A percentile compares a stretch with the other conserved stretches of the same genome.
Conservation (phyloP, 805 yeast species). For the Pichia rugopelliculosa region DNA sequence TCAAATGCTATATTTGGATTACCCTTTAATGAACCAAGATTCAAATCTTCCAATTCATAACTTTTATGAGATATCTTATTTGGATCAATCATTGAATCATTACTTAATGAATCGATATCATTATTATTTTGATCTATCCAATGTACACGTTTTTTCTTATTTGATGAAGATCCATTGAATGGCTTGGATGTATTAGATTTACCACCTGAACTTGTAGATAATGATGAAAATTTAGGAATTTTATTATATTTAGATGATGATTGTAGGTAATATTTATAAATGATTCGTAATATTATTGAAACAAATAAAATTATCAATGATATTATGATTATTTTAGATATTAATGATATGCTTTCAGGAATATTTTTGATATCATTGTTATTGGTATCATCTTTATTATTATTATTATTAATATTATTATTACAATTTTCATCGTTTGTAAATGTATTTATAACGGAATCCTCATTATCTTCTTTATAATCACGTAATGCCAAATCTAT, state of each 20-base stretch:
- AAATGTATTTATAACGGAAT: slow-evolving; percentile 3
- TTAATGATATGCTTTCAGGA: no score
- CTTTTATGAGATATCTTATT: neutral
- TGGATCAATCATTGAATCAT: slow-evolving; percentile 3
- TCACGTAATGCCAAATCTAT: slow-evolving; percentile 36
- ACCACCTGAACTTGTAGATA: slow-evolving; percentile 2
- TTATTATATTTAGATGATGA: neutral
- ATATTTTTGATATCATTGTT: no score
- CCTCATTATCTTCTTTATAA: slow-evolving; percentile 13
- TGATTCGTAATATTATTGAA: neutral
- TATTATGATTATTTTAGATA: neutral
- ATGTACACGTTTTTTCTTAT: slow-evolving; percentile 29
- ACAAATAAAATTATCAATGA: neutral
- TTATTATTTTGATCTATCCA: slow-evolving; percentile 21
- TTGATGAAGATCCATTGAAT: slow-evolving; percentile 4
- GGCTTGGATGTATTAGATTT: slow-evolving; percentile 3
- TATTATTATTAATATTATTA: no score
- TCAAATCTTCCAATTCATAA: slow-evolving; percentile 5
- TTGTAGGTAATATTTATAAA: neutral
- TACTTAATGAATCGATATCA: no score
- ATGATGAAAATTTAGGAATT: slow-evolving; percentile 1
- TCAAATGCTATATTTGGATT: no score
- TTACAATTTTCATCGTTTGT: neutral
- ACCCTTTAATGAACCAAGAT: neutral
- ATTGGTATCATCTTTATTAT: no score